A percentile compares a stretch with the other conserved stretches of the same genome.
Conservation (phyloP, 2,329 filamentous ascomycete species). For the Aspergillus japonicus region DNA sequence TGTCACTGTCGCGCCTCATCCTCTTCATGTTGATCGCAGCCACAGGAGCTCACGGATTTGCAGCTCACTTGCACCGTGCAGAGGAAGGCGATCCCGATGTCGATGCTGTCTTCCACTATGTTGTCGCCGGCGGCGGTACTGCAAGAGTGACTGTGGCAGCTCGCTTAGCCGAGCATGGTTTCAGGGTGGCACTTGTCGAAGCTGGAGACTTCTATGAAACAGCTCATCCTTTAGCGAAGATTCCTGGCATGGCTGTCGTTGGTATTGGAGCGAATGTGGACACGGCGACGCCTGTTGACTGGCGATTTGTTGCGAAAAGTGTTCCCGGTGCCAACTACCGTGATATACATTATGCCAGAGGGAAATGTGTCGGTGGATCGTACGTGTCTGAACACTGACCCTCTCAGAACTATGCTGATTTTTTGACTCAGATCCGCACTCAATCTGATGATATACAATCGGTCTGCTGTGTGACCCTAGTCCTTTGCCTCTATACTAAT, state of each 20-base stretch:
- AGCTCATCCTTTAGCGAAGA: constrained; percentile 53
- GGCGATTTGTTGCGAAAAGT: constrained; percentile 49
- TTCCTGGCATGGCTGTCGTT: constrained; percentile 32
- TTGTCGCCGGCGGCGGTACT: constrained; percentile 44
- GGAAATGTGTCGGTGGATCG: constrained; percentile 33
- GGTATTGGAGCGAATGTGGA: constrained; percentile 23
- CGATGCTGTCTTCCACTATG: constrained; percentile 28
- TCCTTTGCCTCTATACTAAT: neutral
- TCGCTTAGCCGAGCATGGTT: constrained; percentile 51
- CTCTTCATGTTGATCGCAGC: neutral
- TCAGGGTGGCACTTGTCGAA: constrained; percentile 42
- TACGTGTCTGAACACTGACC: constrained; percentile 13
- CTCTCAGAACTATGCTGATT: neutral
- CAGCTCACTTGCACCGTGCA: neutral
- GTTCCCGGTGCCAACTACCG: constrained; percentile 48
- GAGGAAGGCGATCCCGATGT: constrained; percentile 10
- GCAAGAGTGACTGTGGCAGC: constrained; percentile 46
- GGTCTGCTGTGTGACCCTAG: constrained; percentile 12
- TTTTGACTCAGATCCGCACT: constrained; percentile 26
- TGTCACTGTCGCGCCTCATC: neutral
- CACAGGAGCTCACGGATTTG: neutral
- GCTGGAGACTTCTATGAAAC: constrained; percentile 51
- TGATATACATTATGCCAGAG: constrained; percentile 30
- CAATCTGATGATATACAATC: constrained; percentile 38
- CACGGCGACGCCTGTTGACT: constrained; percentile 49